Evolutionary conservation across 805 yeast genomes (phyloP).

Genomic region (Kregervanrija delftensis): DNA sequence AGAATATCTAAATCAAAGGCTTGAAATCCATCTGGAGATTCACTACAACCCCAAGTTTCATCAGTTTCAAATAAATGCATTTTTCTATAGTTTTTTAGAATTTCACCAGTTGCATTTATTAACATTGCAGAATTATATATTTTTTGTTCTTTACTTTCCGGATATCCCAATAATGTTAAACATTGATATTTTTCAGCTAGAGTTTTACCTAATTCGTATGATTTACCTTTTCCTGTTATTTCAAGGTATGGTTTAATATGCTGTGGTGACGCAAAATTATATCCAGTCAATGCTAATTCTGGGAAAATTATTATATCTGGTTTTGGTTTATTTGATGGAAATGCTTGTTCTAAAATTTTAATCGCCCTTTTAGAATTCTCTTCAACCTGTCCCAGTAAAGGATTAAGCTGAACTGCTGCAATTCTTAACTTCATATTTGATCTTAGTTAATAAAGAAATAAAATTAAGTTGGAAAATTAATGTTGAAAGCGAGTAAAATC

Average conservation of each 20-base stretch:
- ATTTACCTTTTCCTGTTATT: constrained; percentile 27
- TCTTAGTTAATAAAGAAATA: not conserved
- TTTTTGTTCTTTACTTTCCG: constrained; percentile 40
- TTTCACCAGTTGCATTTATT: constrained; percentile 48
- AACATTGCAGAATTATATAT: constrained; percentile 71
- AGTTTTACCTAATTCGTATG: constrained; percentile 49
- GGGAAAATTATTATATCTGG: constrained; percentile 76
- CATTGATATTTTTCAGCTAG: constrained; percentile 47
- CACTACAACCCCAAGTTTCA: constrained; percentile 70
- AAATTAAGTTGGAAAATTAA: not conserved
- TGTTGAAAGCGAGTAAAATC: too few relatives aligned
- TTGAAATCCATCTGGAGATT: constrained; percentile 56
- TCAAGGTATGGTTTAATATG: constrained; percentile 58
- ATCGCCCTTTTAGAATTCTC: constrained; percentile 45
- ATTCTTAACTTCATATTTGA: constrained; percentile 41
- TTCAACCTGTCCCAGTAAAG: constrained; percentile 52
- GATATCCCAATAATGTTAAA: constrained; percentile 76
- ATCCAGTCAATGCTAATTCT: constrained; percentile 81
- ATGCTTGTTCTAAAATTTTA: constrained; percentile 29
- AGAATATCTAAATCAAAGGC: constrained; percentile 37
- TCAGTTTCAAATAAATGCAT: constrained; percentile 74
- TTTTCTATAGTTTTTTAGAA: constrained; percentile 66
- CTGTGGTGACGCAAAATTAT: constrained; percentile 46
- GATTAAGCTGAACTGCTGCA: constrained; percentile 65
- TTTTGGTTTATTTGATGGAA: constrained; percentile 9